Percentiles rank a stretch among this genome's conserved stretches.
Conservation (phyloP, 805 yeast species). For the Candida sonorensis region DNA sequence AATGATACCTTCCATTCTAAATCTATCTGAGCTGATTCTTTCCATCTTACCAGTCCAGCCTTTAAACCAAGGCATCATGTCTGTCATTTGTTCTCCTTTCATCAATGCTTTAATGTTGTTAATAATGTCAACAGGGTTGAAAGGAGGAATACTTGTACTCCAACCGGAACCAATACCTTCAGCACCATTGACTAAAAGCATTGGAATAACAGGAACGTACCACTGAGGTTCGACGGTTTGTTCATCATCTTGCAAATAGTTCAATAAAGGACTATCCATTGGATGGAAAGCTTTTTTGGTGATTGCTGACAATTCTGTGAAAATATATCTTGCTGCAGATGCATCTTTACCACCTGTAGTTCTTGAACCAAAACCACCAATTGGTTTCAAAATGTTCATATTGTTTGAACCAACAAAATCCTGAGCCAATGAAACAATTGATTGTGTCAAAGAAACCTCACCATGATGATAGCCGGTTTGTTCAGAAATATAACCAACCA, state of each 20-base stretch:
- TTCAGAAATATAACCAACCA: conserved; percentile 85
- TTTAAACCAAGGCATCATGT: conserved; percentile 88
- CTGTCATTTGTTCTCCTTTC: conserved; percentile 61
- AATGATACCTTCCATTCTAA: conserved; percentile 70
- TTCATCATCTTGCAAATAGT: conserved; percentile 87
- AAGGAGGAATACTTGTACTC: conserved; percentile 90
- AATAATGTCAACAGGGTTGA: conserved; percentile 80
- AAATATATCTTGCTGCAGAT: conserved; percentile 96
- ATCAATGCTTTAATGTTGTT: conserved; percentile 65
- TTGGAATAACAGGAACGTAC: conserved; percentile 91
- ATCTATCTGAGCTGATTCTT: conserved; percentile 57
- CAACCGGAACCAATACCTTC: conserved; percentile 99
- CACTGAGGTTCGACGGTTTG: conserved; percentile 91
- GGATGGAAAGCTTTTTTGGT: conserved; percentile 74
- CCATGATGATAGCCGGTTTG: conserved; percentile 95
- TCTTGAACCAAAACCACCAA: conserved; percentile 95
- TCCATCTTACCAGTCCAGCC: conserved; percentile 91
- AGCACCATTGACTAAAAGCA: conserved; percentile 90
- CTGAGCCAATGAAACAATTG: conserved; percentile 92
- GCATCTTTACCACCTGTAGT: conserved; percentile 97
- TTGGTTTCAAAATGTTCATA: conserved; percentile 75
- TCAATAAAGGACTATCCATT: conserved; percentile 69
- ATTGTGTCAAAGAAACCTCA: conserved; percentile 78
- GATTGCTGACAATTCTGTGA: conserved; percentile 71
- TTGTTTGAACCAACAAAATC: conserved; percentile 92